Base-by-base conservation (phyloP, 108 stramenopile species). In the Cyclotella baltica region DNA sequence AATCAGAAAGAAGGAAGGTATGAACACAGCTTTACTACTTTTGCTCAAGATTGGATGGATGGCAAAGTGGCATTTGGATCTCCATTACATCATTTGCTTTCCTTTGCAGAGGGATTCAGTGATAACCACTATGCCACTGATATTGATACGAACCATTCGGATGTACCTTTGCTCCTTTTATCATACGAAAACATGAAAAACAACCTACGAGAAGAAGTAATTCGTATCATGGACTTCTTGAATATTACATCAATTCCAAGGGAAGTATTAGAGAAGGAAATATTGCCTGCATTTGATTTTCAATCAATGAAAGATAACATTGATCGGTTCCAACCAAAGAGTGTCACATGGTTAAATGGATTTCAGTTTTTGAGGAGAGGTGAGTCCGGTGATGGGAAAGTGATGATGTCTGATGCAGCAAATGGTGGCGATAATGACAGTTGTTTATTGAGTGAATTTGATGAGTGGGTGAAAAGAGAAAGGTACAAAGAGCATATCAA, bases 1-100 rank as follows among this genome's bases (percentile, higher is more conserved):
- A 86, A 90, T 68, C 88, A 89, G 47, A 65, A 66, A 40, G 89
- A 90, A 70, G 89, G 89, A 0, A 72, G 66, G 0, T 90, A 84
- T 35, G 63, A 51, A 0, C 68, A 75, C 9, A 72, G 62, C n/a
- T 77, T 76, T 57, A 52, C 46, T 1, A 59, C 83, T 1, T 90
- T 90, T 61, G 73, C 33, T 34, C 29, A 63, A 15, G 83, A 86
- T 70, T 90, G 87, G 83, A 55, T 87, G 67, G 73, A 83, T 18
- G 89, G 89, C 27, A 71, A 74, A 18, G 50, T 90, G 28, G 59
- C 85, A 15, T 90, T 87, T 55, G 89, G 89, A 5, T 74, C 76
- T 33, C 83, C 85, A 63, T 28, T 77, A 5, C 78, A 90, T 80
- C 89, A 90, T 72, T 75, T 90, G 31, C 72, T 76, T 23, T 79